A percentile compares a stretch with the other conserved stretches of the same genome.
phyloP scores from a whole-genome alignment of 345 rosid species.

The Hypericum androsaemum region DNA sequence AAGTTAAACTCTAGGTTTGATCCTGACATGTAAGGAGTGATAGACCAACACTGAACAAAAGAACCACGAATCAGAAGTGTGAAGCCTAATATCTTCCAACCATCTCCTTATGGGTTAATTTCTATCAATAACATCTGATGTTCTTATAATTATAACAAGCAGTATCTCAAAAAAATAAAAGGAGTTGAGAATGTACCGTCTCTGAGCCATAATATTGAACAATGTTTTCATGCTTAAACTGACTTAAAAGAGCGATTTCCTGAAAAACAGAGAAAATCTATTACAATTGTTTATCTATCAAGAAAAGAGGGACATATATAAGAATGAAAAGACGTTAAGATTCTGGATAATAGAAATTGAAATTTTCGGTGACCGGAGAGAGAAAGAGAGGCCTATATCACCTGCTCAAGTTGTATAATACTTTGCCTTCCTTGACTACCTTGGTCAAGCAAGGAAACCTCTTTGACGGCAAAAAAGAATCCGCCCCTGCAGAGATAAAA shows the following conservation, averaged over 20 bases:
- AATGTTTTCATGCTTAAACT: conserved; percentile 20
- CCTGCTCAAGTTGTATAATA: conserved; percentile 24
- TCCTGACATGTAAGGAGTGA: no score
- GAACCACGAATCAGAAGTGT: no score
- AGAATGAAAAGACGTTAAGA: background rate
- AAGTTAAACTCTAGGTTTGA: no score
- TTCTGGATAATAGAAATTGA: background rate
- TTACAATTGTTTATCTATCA: no score
- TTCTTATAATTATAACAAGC: no score
- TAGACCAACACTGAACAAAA: no score
- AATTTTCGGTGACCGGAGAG: background rate
- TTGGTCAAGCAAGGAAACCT: conserved; percentile 23
- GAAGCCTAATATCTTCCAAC: no score
- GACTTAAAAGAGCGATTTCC: conserved; percentile 21
- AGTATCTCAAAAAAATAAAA: background rate
- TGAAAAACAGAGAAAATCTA: conserved; percentile 2
- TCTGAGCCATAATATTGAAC: conserved; percentile 22
- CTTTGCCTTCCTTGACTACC: conserved; percentile 22
- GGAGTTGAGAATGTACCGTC: conserved; percentile 10
- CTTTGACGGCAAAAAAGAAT: conserved; percentile 23
- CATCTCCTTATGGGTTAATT: no score
- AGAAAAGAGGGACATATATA: no score
- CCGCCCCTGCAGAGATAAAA: conserved; percentile 15
- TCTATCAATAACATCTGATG: no score
- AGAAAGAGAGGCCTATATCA: conserved; percentile 5